These are phyloP conservation scores for Epicoccum sorghinum DNA, from an alignment of 2,329 filamentous ascomycete species.

Conservation along the genomic window DNA sequence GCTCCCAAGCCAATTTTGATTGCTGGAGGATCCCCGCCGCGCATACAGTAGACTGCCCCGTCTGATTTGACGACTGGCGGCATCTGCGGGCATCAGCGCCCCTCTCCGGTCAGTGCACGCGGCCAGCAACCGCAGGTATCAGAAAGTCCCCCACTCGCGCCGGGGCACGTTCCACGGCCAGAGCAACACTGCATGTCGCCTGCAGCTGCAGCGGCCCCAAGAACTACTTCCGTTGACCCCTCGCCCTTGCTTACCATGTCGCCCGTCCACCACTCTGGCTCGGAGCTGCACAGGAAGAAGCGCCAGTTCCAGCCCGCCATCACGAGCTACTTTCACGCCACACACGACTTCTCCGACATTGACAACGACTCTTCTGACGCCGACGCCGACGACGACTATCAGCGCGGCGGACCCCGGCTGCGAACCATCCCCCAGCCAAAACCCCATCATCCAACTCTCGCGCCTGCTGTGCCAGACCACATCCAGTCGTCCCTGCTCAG, in stretches of 20 bases:
- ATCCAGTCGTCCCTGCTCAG: constrained; percentile 84
- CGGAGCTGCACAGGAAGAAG: constrained; percentile 47
- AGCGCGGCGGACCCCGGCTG: constrained; percentile 27
- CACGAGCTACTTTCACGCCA: constrained; percentile 50
- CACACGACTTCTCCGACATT: constrained; percentile 18
- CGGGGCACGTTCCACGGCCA: not conserved
- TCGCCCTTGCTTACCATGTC: constrained; percentile 28
- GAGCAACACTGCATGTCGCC: constrained; percentile 12
- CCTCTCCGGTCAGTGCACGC: constrained; percentile 10
- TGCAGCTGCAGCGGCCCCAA: constrained; percentile 5
- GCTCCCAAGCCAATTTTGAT: constrained; percentile 5
- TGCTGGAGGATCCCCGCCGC: constrained; percentile 10
- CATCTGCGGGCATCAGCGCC: constrained; percentile 3
- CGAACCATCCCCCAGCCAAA: constrained; percentile 20
- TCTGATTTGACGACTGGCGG: constrained; percentile 12
- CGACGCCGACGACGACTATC: constrained; percentile 36
- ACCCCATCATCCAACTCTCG: constrained; percentile 23
- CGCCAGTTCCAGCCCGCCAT: constrained; percentile 54
- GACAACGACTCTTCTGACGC: constrained; percentile 25
- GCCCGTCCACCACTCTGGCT: constrained; percentile 16
- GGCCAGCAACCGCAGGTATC: constrained; percentile 7
- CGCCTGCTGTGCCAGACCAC: constrained; percentile 64
- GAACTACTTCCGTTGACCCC: constrained; percentile 3
- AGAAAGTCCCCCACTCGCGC: constrained; percentile 11
- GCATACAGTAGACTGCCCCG: constrained; percentile 11